Conservation (phyloP, 768 basidiomycete species). For the Boletus rufocinnamomeus region DNA sequence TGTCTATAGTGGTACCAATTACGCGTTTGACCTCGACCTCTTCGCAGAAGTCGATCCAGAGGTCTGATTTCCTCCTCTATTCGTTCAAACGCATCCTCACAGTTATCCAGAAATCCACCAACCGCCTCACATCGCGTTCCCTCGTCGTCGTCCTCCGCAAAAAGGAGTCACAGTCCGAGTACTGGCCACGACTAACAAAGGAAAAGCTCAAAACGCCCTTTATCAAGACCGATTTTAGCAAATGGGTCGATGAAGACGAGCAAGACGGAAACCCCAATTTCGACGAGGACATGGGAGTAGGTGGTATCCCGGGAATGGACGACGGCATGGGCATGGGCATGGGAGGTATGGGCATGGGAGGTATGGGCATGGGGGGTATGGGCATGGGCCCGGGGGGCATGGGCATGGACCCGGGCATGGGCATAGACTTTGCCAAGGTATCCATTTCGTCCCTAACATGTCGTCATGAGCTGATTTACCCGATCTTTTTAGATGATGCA, state of each 20-base stretch:
- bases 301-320: slow-evolving; percentile 44
- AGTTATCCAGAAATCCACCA: slow-evolving; percentile 31
- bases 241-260: slow-evolving; percentile 98
- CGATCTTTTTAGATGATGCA: slow-evolving; percentile 43
- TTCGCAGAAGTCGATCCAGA: slow-evolving; percentile 76
- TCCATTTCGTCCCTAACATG: slow-evolving; percentile 3
- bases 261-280: slow-evolving; percentile 63
- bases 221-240: slow-evolving; percentile 93
- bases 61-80: slow-evolving; percentile 40
- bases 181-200: slow-evolving; percentile 92
- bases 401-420: slow-evolving; percentile 14
- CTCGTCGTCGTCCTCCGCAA: slow-evolving; percentile 75
- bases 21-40: slow-evolving; percentile 74
- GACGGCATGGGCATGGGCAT: slow-evolving; percentile 37
- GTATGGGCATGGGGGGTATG: slow-evolving; percentile 47
- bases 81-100: slow-evolving; percentile 6
- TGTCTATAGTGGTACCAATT: slow-evolving; percentile 49
- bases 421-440: slow-evolving; percentile 62
- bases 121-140: slow-evolving; percentile 67
- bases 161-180: slow-evolving; percentile 73
- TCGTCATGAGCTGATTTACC: slow-evolving; percentile 7
- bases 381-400: slow-evolving; percentile 10
- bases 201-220: slow-evolving; percentile 78
- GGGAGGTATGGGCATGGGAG: slow-evolving; percentile 41
- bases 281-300: slow-evolving; percentile 40